Conservation (phyloP, 2,329 filamentous ascomycete genomes). For the Fusarium sp. region DNA sequence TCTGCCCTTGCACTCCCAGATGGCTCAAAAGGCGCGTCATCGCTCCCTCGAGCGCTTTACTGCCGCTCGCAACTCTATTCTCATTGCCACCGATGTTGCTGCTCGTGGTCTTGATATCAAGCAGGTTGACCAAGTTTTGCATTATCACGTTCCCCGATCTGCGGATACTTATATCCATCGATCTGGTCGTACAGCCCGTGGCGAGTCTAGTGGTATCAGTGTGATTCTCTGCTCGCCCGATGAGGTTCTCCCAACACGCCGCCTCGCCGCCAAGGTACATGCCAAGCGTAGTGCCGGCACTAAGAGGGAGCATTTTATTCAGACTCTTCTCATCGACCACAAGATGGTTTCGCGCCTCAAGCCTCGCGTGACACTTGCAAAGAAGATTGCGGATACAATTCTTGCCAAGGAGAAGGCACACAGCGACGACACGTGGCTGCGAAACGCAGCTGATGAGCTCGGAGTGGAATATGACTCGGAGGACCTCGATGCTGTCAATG, state of each 20-base stretch:
- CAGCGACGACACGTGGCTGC: slow-evolving; percentile 87
- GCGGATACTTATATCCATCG: slow-evolving; percentile 97
- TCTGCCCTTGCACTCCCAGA: slow-evolving; percentile 87
- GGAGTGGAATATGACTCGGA: slow-evolving; percentile 95
- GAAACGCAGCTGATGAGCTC: slow-evolving; percentile 87
- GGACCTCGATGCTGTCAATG: slow-evolving; percentile 86
- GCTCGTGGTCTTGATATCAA: slow-evolving; percentile 95
- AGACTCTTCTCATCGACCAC: slow-evolving; percentile 85
- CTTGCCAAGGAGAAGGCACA: slow-evolving; percentile 90
- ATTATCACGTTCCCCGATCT: slow-evolving; percentile 93
- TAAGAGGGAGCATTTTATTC: slow-evolving; percentile 76
- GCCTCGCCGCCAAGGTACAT: slow-evolving; percentile 91
- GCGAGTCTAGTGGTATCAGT: slow-evolving; percentile 80
- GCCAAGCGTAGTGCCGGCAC: slow-evolving; percentile 63
- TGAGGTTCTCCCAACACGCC: slow-evolving; percentile 85
- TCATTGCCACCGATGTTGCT: slow-evolving; percentile 94
- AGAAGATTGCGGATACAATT: slow-evolving; percentile 84
- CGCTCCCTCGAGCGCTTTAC: slow-evolving; percentile 92
- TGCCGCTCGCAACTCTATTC: slow-evolving; percentile 73
- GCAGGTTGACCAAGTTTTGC: slow-evolving; percentile 87
- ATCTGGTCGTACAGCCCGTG: slow-evolving; percentile 93
- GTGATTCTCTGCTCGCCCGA: slow-evolving; percentile 92
- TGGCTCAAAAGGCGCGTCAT: slow-evolving; percentile 96
- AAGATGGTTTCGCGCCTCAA: slow-evolving; percentile 82
- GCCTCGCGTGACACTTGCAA: slow-evolving; percentile 82